A percentile compares a stretch with the other conserved stretches of the same genome.
Evolutionary conservation across 495 filamentous ascomycete genomes (phyloP).

Genomic region (Hypoxylon cercidicola): DNA sequence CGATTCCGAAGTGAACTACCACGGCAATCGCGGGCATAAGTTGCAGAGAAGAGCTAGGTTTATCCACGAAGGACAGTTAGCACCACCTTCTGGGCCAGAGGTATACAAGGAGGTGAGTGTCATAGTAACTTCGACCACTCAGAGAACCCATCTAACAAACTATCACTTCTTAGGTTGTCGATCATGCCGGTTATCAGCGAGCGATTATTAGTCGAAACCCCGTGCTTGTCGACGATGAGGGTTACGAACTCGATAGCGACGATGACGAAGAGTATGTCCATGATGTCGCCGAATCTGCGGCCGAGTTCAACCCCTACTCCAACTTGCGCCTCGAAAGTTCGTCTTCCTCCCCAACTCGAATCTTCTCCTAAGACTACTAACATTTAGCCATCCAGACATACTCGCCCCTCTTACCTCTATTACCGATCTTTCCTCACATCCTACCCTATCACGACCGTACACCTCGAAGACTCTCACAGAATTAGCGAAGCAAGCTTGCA

Average conservation of each 20-base stretch:
- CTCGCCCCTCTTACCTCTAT: constrained; percentile 88
- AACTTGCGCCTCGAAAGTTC: constrained; percentile 84
- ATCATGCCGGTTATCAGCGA: constrained; percentile 85
- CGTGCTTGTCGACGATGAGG: constrained; percentile 82
- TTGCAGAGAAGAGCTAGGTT: constrained; percentile 83
- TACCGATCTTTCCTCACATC: constrained; percentile 85
- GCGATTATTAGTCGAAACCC: constrained; percentile 83
- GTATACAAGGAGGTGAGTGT: constrained; percentile 84
- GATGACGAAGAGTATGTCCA: constrained; percentile 73
- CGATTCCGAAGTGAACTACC: constrained; percentile 81
- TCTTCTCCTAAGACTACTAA: constrained; percentile 32
- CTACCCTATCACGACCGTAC: constrained; percentile 84
- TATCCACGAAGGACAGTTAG: constrained; percentile 79
- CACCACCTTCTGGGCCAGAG: constrained; percentile 72
- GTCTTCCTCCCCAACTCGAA: not conserved
- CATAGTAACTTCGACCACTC: constrained; percentile 16
- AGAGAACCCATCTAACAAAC: constrained; percentile 10
- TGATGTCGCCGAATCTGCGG: constrained; percentile 73
- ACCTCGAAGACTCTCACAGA: constrained; percentile 82
- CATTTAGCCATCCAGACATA: constrained; percentile 65
- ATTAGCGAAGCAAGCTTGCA: constrained; percentile 73
- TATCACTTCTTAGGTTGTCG: constrained; percentile 69
- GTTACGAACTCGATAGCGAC: constrained; percentile 84
- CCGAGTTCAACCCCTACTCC: constrained; percentile 85
- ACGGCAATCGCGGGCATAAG: constrained; percentile 92